These are phyloP conservation scores for Penicillium sp. DNA, from an alignment of 2,329 filamentous ascomycete genomes.

Conservation along the genomic window DNA sequence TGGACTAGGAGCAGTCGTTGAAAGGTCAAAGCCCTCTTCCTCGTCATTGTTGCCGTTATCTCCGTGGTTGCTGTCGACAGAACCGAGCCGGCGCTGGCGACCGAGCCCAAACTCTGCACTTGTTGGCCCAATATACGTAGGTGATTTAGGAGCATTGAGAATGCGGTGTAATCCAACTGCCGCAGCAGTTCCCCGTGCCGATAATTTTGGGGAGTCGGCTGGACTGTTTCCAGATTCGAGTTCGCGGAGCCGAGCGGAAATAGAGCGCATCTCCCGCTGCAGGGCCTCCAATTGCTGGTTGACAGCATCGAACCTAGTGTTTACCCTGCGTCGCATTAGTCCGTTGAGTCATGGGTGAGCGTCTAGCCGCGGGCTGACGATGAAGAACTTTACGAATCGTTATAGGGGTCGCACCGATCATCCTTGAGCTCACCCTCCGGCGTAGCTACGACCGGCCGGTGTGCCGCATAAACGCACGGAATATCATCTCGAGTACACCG, in stretches of 20 bases:
- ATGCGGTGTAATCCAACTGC: slow-evolving; percentile 27
- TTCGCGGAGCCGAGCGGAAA: slow-evolving; percentile 30
- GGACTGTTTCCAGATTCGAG: slow-evolving; percentile 23
- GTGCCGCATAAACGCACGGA: slow-evolving; percentile 64
- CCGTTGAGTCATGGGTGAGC: background rate
- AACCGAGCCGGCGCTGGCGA: slow-evolving; percentile 7
- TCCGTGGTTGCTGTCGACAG: background rate
- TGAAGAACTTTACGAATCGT: background rate
- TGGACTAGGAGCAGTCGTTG: slow-evolving; percentile 20
- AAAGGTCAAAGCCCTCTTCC: slow-evolving; percentile 20
- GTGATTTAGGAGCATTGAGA: slow-evolving; percentile 33
- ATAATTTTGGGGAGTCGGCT: slow-evolving; percentile 6
- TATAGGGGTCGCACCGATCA: slow-evolving; percentile 17
- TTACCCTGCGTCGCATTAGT: slow-evolving; percentile 14
- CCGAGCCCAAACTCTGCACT: slow-evolving; percentile 38
- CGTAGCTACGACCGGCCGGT: slow-evolving; percentile 46
- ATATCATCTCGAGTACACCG: slow-evolving; percentile 63
- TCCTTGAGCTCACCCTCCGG: slow-evolving; percentile 14
- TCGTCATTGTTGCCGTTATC: slow-evolving; percentile 12
- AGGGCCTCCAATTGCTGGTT: slow-evolving; percentile 30
- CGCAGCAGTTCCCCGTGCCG: slow-evolving; percentile 7
- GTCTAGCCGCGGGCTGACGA: background rate
- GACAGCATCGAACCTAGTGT: slow-evolving; percentile 23
- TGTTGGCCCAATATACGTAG: slow-evolving; percentile 36
- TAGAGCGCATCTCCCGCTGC: slow-evolving; percentile 30